A percentile compares a stretch with the other conserved stretches of the same genome.
Conservation (phyloP, 495 filamentous ascomycete genomes). For the Echria macrotheca region DNA sequence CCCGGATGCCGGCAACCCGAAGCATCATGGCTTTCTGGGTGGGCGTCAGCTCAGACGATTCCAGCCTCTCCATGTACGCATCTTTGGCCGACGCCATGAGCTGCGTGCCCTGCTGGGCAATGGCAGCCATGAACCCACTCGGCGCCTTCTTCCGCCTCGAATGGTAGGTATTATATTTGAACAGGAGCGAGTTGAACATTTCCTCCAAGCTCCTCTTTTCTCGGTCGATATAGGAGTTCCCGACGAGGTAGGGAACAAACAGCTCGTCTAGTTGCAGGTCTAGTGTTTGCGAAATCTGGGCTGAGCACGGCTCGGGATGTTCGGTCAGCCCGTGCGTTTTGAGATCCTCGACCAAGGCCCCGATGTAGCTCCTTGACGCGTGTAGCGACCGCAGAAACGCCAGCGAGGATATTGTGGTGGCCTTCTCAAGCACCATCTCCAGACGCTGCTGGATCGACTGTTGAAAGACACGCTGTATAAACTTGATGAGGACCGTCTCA, state of each 20-base stretch:
- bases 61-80: conserved; percentile 76
- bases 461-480: conserved; percentile 92
- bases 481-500: conserved; percentile 85
- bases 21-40: conserved; percentile 84
- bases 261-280: conserved; percentile 97
- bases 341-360: conserved; percentile 79
- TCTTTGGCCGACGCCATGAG: conserved; percentile 74
- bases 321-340: conserved; percentile 94
- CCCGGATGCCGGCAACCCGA: conserved; percentile 67
- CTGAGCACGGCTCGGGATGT: conserved; percentile 83
- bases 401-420: conserved; percentile 79
- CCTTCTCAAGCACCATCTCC: conserved; percentile 94
- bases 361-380: conserved; percentile 80
- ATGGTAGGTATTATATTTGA: conserved; percentile 94
- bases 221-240: conserved; percentile 91
- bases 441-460: conserved; percentile 94
- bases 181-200: conserved; percentile 83
- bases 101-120: conserved; percentile 82
- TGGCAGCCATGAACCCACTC: conserved; percentile 80
- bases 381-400: conserved; percentile 90
- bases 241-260: conserved; percentile 91
- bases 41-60: conserved; percentile 75
- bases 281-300: conserved; percentile 75
- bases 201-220: conserved; percentile 88
- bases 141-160: conserved; percentile 75